Evolutionary conservation across 2,329 filamentous ascomycete species (phyloP).

Genomic region (Decorospora gaudefroyi): DNA sequence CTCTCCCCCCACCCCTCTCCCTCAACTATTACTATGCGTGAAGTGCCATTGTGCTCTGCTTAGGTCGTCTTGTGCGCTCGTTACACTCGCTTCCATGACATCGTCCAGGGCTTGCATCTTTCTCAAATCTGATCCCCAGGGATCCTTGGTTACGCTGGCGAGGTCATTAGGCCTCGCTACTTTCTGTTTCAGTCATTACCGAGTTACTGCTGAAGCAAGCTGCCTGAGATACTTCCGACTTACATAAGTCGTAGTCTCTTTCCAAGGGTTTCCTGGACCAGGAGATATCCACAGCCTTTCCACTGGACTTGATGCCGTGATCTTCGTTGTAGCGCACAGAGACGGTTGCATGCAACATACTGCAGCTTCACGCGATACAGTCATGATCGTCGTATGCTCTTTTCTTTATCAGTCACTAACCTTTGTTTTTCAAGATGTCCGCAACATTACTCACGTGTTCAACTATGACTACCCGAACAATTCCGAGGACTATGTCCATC

Average conservation of each 20-base stretch:
- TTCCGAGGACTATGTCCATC: conserved; percentile 71
- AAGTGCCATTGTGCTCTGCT: conserved; percentile 80
- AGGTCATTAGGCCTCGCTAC: conserved; percentile 68
- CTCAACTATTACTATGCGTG: conserved; percentile 58
- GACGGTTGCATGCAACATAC: conserved; percentile 60
- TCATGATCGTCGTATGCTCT: conserved; percentile 57
- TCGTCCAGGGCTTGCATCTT: conserved; percentile 86
- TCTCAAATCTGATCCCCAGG: conserved; percentile 77
- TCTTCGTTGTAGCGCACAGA: conserved; percentile 57
- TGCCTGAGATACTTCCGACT: conserved; percentile 73
- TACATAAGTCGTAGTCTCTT: conserved; percentile 69
- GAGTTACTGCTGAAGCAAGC: conserved; percentile 73
- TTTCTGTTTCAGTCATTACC: conserved; percentile 71
- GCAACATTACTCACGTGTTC: conserved; percentile 99
- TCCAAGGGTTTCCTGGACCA: conserved; percentile 70
- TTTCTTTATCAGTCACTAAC: conserved; percentile 70
- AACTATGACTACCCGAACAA: conserved; percentile 99
- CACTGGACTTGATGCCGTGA: conserved; percentile 53
- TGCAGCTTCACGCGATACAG: conserved; percentile 64
- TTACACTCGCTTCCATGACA: conserved; percentile 78
- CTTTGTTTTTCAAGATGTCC: conserved; percentile 87
- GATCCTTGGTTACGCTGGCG: conserved; percentile 87
- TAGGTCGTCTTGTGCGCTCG: conserved; percentile 80
- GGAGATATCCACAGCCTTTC: conserved; percentile 61
- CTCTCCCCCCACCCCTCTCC: conserved; percentile 43